A percentile compares a stretch with the other conserved stretches of the same genome.
phyloP scores from a whole-genome alignment of 805 yeast species.

The Hanseniaspora lindneri region DNA sequence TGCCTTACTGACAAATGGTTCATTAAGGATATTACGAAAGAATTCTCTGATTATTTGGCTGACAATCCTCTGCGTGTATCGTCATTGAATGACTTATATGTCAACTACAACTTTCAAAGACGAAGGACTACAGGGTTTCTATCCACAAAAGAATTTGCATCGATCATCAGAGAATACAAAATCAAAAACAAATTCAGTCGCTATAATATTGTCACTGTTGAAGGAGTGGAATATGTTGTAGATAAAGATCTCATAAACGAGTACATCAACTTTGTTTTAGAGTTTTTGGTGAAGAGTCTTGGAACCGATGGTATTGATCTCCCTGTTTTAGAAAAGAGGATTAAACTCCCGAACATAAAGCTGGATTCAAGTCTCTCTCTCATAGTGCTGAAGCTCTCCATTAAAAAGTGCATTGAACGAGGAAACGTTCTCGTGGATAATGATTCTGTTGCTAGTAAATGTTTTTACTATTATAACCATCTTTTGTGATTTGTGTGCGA shows the following conservation, averaged over 20 bases:
- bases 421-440: background rate
- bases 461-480: background rate
- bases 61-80: background rate
- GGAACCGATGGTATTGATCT: background rate
- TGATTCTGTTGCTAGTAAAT: background rate
- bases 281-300: background rate
- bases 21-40: background rate
- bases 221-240: background rate
- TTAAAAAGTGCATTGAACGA: background rate
- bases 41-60: background rate
- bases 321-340: background rate
- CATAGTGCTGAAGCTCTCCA: background rate
- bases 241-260: background rate
- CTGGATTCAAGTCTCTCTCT: background rate
- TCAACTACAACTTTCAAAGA: background rate
- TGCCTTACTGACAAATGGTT: background rate
- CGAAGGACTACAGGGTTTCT: background rate
- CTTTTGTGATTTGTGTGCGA: background rate
- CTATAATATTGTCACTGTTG: background rate
- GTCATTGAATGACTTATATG: conserved; percentile 1
- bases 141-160: background rate
- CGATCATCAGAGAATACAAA: background rate
- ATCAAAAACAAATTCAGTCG: background rate
- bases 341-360: no score
- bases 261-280: background rate